Evolutionary conservation across 1,284 basidiomycete species (phyloP).

Genomic region (Irpex rosettiformis): DNA sequence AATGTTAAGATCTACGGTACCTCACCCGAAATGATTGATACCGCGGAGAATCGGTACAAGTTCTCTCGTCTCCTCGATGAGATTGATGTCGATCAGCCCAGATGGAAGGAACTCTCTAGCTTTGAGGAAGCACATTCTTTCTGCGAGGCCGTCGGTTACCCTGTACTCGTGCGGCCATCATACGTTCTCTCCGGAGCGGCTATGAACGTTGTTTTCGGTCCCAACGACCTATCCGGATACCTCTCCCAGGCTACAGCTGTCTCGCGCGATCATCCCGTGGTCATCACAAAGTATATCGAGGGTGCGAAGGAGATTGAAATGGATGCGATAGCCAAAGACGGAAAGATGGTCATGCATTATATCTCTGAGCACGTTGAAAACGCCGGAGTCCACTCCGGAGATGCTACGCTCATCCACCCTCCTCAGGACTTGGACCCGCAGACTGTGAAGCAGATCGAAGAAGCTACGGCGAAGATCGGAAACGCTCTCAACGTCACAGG

Average conservation of each 20-base stretch:
- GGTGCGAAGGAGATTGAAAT: slow-evolving; percentile 99
- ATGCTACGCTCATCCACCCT: slow-evolving; percentile 96
- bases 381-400: slow-evolving; percentile 96
- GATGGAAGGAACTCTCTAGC: slow-evolving; percentile 95
- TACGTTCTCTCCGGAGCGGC: slow-evolving; percentile 98
- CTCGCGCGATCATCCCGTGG: slow-evolving; percentile 96
- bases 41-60: slow-evolving; percentile 98
- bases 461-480: slow-evolving; percentile 96
- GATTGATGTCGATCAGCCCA: slow-evolving; percentile 96
- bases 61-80: slow-evolving; percentile 98
- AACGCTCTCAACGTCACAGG: slow-evolving; percentile 98
- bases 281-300: slow-evolving; percentile 99
- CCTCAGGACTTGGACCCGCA: slow-evolving; percentile 97
- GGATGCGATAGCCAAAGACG: slow-evolving; percentile 97
- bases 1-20: slow-evolving; percentile 99
- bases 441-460: slow-evolving; percentile 94
- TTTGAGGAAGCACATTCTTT: slow-evolving; percentile 87
- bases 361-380: slow-evolving; percentile 99
- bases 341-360: slow-evolving; percentile 99
- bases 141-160: slow-evolving; percentile 91
- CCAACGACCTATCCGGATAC: slow-evolving; percentile 89
- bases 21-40: slow-evolving; percentile 99
- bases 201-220: slow-evolving; percentile 98
- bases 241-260: slow-evolving; percentile 95
- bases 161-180: slow-evolving; percentile 94